Evolutionary conservation across 106 monocot genomes (phyloP), one percentile per base, ranked within the genome.

Genomic region (Narthecium ossifragum): DNA sequence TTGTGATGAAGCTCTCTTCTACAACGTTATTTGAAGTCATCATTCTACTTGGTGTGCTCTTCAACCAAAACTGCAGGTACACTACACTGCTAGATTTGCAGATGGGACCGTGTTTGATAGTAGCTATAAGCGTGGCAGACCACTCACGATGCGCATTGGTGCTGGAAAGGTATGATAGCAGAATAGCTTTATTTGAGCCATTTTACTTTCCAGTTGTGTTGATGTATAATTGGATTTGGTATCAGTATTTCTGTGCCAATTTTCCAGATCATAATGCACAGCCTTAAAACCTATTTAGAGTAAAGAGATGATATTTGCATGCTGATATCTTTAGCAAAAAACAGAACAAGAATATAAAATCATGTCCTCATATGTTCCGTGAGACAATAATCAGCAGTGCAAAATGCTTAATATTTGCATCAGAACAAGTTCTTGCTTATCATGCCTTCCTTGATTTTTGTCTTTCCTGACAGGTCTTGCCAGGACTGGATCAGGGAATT

Each of bases 101-200:
- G 88, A 93, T 79, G 88, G 93, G 18, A 93, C 62, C 5, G 85
- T 93, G 47, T 93, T 88, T 72, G 88, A 93, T 63, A 85, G 88
- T 57, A 93, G 76, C 49, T 88, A 93, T 66, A 93, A 93, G 74
- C 81, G 88, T 53, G 88, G 78, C 12, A 79, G 93, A 48, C 93
- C 93, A 31, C 74, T 88, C 29, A 93, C 88, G 23, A 51, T 93
- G 66, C 74, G 93, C 6, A 88, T 88, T 18, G 93, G 88, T 52
- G 75, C 68, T 37, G 92, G 92, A 11, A 93, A 88, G 85, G 92
- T 93, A 74, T 4, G 43, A 47, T 47, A 28, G 30, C 5, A 15
- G 34, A 51, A 21, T 25, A 29, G 47, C 7, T 33, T 40, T 34
- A 23, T 41, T 36, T 32, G 2, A 48, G 30, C 11, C 18, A 18